A percentile compares a stretch with the other conserved stretches of the same genome.
Evolutionary conservation across 306 rosid species (phyloP).

Genomic region (Malus asiatica): DNA sequence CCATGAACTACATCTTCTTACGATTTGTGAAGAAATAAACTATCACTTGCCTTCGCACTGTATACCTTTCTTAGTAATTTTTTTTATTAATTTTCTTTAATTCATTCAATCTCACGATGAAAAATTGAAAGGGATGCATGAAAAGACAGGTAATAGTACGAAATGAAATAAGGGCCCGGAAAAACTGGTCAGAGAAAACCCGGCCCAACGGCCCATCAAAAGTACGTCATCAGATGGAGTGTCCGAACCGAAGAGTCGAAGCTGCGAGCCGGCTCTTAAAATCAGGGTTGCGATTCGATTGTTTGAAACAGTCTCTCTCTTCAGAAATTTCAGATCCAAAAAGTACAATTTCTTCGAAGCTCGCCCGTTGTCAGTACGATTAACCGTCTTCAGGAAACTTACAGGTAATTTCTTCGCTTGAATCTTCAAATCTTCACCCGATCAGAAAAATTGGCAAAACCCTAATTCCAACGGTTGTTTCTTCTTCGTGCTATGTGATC

Average conservation of each 20-base stretch:
- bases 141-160: neutral
- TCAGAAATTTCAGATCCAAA: neutral
- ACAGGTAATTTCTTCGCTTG: neutral
- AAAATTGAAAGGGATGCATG: too few species aligned
- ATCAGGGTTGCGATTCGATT: neutral
- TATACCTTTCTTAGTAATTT: too few species aligned
- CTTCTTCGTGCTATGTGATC: neutral
- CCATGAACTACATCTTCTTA: too few species aligned
- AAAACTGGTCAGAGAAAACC: neutral
- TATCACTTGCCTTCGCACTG: too few species aligned
- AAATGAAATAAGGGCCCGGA: neutral
- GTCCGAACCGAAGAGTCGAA: neutral
- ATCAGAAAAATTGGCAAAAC: neutral
- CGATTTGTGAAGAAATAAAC: too few species aligned
- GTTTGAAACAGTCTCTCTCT: neutral
- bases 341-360: neutral
- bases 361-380: neutral
- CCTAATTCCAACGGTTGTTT: neutral
- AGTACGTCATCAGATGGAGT: neutral
- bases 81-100: accelerated
- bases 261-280: neutral
- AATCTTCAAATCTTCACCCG: neutral
- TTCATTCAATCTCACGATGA: too few species aligned
- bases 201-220: neutral
- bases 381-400: neutral